Evolutionary conservation across 495 filamentous ascomycete species (phyloP), one percentile per base, ranked within the genome.

Genomic region (Aspergillus affinis): DNA sequence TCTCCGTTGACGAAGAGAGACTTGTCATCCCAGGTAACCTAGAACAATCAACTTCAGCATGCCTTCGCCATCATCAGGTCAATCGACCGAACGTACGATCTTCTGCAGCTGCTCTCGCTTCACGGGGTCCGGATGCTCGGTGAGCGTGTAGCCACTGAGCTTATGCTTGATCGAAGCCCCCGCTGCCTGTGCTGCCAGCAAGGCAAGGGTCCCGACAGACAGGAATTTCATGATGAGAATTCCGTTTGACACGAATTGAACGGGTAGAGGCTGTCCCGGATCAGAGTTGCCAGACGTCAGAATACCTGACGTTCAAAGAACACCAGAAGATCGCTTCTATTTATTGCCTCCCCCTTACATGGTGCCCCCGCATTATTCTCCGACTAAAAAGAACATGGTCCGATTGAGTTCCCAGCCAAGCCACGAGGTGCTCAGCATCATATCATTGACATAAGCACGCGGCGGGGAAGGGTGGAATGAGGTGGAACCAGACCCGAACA

Each of bases 21-120:
- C 61, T 90, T 78, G 30, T 90, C 79, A 72, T 92, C 90, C 84
- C 86, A 92, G 13, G 83, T 89, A n/a, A 90, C 84, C 82, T 84
- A 67, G 15, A 32, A n/a, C 9, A 19, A 26, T 41, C 9, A 41
- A 10, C 36, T 15, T 41, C 12, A 1, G 15, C 36, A 12, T 41
- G 6, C 12, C 36, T 26, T 41, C 36, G n/a, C n/a, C n/a, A 41
- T 26, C 51, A 13, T 50, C 23, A 9, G 21, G 46, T 2, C 23
- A 48, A 6, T 48, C 1, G 6, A n/a, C 7, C n/a, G 10, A 18
- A 67, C 73, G 27, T 61, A 78, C 75, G 64, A 72, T 69, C 70
- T 77, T 66, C 62, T 79, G 76, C 45, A 76, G 55, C 47, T 71
- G 58, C 10, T 66, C 73, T 50, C 75, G 68, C 54, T 75, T 71